Evolutionary conservation across 192 early-diverging fungal genomes (phyloP).

Genomic region (Coemansia sp.): DNA sequence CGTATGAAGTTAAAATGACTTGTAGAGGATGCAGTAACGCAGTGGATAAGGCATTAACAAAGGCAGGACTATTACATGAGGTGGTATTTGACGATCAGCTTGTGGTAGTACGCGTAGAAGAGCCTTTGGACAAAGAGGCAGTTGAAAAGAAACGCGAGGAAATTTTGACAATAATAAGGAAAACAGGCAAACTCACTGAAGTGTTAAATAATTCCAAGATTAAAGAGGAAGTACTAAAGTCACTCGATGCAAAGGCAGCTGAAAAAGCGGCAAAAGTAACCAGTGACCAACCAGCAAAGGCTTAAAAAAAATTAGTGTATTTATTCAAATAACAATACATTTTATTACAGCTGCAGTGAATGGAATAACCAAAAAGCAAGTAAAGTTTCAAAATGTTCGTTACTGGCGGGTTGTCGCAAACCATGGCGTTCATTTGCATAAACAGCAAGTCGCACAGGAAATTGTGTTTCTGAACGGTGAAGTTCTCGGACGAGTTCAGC

Average conservation of each 20-base stretch:
- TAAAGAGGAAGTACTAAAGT: neutral
- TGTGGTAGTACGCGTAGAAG: neutral
- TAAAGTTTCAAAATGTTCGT: slow-evolving; percentile 78
- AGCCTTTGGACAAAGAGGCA: neutral
- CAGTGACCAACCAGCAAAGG: neutral
- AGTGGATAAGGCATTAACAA: slow-evolving; percentile 3
- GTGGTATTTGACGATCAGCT: neutral
- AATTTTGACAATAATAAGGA: neutral
- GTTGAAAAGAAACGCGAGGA: slow-evolving; percentile 2
- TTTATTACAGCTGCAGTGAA: slow-evolving; percentile 36
- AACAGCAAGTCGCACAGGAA: slow-evolving; percentile 63
- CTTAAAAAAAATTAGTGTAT: too few species aligned
- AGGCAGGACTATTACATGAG: neutral
- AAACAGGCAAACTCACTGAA: slow-evolving; percentile 3
- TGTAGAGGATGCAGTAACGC: slow-evolving; percentile 22
- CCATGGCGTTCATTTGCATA: slow-evolving; percentile 79
- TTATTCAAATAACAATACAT: neutral
- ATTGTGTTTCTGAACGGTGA: slow-evolving; percentile 27
- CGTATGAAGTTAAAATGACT: slow-evolving; percentile 13
- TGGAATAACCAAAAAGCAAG: slow-evolving; percentile 64
- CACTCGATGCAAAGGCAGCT: neutral
- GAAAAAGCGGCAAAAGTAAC: neutral
- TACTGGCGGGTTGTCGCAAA: slow-evolving; percentile 60
- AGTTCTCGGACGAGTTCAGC: slow-evolving; percentile 46
- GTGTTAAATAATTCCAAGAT: neutral